Evolutionary conservation across 441 rosid genomes (phyloP).

Genomic region (Pelargonium myrrhifolium): DNA sequence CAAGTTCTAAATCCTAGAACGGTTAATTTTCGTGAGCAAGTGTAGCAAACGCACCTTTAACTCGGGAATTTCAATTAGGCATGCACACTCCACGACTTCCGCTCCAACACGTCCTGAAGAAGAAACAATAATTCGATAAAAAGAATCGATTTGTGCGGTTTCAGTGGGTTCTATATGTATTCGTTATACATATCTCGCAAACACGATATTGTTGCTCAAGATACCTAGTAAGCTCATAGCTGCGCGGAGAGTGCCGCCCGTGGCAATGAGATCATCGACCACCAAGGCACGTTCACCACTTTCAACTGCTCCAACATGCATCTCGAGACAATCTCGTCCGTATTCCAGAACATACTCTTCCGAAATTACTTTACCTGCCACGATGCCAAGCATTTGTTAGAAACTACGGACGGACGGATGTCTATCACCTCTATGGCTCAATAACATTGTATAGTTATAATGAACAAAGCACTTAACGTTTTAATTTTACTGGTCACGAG

Average conservation of each 20-base stretch:
- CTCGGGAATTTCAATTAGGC: neutral
- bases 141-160: too few relatives aligned
- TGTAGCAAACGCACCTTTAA: neutral
- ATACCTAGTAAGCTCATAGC: constrained; percentile 88
- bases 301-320: constrained; percentile 90
- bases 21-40: too few relatives aligned
- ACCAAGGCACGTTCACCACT: constrained; percentile 71
- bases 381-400: neutral
- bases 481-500: too few relatives aligned
- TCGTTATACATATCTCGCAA: too few relatives aligned
- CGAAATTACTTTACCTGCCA: constrained; percentile 70
- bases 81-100: neutral
- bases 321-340: constrained; percentile 81
- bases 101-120: neutral
- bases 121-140: neutral
- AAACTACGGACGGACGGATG: neutral
- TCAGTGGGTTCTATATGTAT: too few relatives aligned
- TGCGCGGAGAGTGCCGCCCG: constrained; percentile 92
- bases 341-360: constrained; percentile 82
- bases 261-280: constrained; percentile 86
- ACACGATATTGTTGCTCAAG: neutral
- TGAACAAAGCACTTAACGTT: too few relatives aligned
- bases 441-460: too few relatives aligned
- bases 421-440: neutral
- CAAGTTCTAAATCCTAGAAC: too few relatives aligned